Percentiles rank a stretch among this genome's conserved stretches.
phyloP scores from a whole-genome alignment of 768 basidiomycete species.

The Leccinum sublutescens region DNA sequence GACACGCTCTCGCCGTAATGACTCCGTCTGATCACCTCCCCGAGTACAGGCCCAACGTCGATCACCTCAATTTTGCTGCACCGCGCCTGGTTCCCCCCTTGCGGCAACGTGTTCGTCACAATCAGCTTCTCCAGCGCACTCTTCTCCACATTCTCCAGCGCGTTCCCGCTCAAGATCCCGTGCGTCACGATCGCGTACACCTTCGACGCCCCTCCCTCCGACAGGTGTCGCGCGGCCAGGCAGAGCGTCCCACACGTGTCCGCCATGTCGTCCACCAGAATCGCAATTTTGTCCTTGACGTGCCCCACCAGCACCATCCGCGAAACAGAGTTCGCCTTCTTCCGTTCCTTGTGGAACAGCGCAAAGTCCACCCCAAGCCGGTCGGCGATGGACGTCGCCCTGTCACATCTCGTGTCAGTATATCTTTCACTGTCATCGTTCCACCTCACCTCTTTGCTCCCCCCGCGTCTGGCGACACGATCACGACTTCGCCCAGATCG shows the following conservation, averaged over 20 bases:
- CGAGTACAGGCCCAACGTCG: slow-evolving; percentile 92
- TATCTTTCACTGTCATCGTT: neutral
- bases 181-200: slow-evolving; percentile 95
- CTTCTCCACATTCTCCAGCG: slow-evolving; percentile 67
- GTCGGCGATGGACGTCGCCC: slow-evolving; percentile 97
- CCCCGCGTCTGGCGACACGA: slow-evolving; percentile 97
- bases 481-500: slow-evolving; percentile 79
- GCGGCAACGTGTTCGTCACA: slow-evolving; percentile 98
- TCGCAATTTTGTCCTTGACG: slow-evolving; percentile 88
- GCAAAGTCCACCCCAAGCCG: slow-evolving; percentile 96
- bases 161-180: slow-evolving; percentile 90
- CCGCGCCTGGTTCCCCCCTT: slow-evolving; percentile 65
- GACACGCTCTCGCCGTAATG: slow-evolving; percentile 97
- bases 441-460: slow-evolving; percentile 86
- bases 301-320: slow-evolving; percentile 95
- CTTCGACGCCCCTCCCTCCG: slow-evolving; percentile 82
- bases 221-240: slow-evolving; percentile 84
- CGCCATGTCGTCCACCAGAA: slow-evolving; percentile 98
- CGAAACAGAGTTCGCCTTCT: slow-evolving; percentile 93
- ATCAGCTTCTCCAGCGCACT: slow-evolving; percentile 90
- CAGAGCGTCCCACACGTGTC: slow-evolving; percentile 95
- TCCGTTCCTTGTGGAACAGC: slow-evolving; percentile 98
- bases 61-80: slow-evolving; percentile 89
- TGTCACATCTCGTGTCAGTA: slow-evolving; percentile 35
- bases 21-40: slow-evolving; percentile 92